Conservation (phyloP, 805 yeast genomes). For the Spathaspora girioi region DNA sequence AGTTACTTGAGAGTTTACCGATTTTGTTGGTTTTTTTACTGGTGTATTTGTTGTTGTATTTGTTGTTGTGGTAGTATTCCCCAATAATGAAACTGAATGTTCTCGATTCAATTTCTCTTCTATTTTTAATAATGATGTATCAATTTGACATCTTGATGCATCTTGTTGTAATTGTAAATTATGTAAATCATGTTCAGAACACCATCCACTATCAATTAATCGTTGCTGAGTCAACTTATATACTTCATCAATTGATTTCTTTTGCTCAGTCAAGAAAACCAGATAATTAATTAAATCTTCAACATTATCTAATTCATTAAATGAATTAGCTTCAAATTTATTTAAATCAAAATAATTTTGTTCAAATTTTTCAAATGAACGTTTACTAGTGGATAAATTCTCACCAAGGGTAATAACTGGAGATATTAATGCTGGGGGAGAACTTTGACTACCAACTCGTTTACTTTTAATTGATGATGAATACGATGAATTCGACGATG, state of each 20-base stretch:
- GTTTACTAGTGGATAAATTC: conserved; percentile 24
- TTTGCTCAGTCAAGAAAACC: conserved; percentile 30
- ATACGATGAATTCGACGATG: conserved; percentile 2
- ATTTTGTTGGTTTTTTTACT: neutral
- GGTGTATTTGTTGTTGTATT: neutral
- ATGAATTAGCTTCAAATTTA: conserved; percentile 11
- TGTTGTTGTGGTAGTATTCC: neutral
- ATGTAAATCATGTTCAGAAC: conserved; percentile 37
- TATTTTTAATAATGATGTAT: conserved; percentile 33
- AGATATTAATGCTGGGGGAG: conserved; percentile 25
- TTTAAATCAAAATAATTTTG: conserved; percentile 32
- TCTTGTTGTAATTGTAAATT: conserved; percentile 37
- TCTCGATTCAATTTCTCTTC: conserved; percentile 33
- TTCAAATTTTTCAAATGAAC: conserved; percentile 26
- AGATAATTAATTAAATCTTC: conserved; percentile 25
- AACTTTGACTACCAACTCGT: conserved; percentile 7
- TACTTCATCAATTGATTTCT: conserved; percentile 28
- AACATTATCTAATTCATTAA: conserved; percentile 21
- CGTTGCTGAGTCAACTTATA: conserved; percentile 29
- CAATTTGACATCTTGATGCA: conserved; percentile 33
- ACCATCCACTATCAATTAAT: conserved; percentile 38
- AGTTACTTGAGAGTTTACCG: neutral
- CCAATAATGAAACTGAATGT: conserved; percentile 21
- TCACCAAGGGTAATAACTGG: conserved; percentile 40
- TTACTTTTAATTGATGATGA: conserved; percentile 1